Evolutionary conservation across 2,329 filamentous ascomycete genomes (phyloP).

Genomic region (Pseudopyricularia cyperi): DNA sequence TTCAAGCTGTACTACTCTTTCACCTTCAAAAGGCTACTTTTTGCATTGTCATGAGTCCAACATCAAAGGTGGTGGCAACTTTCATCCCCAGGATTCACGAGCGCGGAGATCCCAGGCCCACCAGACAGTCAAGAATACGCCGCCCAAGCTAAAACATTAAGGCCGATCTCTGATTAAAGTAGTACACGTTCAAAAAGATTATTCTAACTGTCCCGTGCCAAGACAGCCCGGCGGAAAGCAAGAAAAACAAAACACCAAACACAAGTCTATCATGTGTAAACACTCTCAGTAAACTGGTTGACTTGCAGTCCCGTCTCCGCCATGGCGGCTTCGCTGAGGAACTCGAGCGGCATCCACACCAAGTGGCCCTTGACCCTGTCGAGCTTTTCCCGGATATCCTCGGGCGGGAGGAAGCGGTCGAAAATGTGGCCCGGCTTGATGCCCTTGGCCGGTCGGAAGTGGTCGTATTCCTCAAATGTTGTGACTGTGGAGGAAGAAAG

Average conservation of each 20-base stretch:
- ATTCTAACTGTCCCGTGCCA: too few relatives aligned
- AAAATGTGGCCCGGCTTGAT: slow-evolving; percentile 79
- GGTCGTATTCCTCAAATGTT: slow-evolving; percentile 82
- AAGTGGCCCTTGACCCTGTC: slow-evolving; percentile 75
- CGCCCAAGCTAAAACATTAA: too few relatives aligned
- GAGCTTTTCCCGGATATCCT: slow-evolving; percentile 62
- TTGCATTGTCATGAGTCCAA: too few relatives aligned
- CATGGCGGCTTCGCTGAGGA: slow-evolving; percentile 74
- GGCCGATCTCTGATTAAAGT: too few relatives aligned
- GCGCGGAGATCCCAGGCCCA: too few relatives aligned
- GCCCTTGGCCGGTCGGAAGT: slow-evolving; percentile 56
- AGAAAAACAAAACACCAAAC: background rate
- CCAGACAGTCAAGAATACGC: too few relatives aligned
- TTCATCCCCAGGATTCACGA: too few relatives aligned
- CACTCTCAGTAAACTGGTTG: slow-evolving; percentile 76
- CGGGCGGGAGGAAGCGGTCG: slow-evolving; percentile 60
- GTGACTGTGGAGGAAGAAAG: slow-evolving; percentile 39
- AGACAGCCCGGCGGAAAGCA: background rate
- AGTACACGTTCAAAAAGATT: too few relatives aligned
- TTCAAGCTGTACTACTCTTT: too few relatives aligned
- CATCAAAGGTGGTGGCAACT: too few relatives aligned
- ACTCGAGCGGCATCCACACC: slow-evolving; percentile 91
- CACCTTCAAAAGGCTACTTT: too few relatives aligned
- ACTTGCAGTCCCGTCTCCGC: slow-evolving; percentile 79
- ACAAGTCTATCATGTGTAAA: slow-evolving; percentile 67